phyloP scores from a whole-genome alignment of 1,139 yeast species.

The Sugiyamaella novakii region DNA sequence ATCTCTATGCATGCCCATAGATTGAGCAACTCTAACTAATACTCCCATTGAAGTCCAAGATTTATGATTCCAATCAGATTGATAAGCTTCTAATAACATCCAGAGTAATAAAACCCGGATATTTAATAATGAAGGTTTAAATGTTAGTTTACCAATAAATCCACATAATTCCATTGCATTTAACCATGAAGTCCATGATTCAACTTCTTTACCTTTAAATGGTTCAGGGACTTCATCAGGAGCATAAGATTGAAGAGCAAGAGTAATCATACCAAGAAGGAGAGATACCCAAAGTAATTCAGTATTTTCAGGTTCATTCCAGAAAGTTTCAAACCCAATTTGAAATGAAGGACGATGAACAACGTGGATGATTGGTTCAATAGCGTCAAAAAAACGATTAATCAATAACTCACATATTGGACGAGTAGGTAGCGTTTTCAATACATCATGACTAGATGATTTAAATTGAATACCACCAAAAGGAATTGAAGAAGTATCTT shows the following conservation, averaged over 20 bases:
- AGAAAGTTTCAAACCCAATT: slow-evolving; percentile 36
- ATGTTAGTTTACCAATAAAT: slow-evolving; percentile 37
- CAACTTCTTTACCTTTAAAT: slow-evolving; percentile 27
- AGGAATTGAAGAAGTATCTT: slow-evolving; percentile 23
- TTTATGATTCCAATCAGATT: slow-evolving; percentile 35
- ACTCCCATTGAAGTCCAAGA: slow-evolving; percentile 39
- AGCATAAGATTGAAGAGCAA: slow-evolving; percentile 37
- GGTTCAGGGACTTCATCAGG: slow-evolving; percentile 30
- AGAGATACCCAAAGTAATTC: slow-evolving; percentile 40
- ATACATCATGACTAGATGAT: slow-evolving; percentile 31
- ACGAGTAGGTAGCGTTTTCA: slow-evolving; percentile 35
- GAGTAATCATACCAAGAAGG: slow-evolving; percentile 37
- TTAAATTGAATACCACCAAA: slow-evolving; percentile 24
- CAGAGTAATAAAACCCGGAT: slow-evolving; percentile 40
- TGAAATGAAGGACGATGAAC: slow-evolving; percentile 39
- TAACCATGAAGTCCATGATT: slow-evolving; percentile 37
- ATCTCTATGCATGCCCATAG: slow-evolving; percentile 44
- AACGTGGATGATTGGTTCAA: slow-evolving; percentile 37
- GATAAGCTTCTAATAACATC: slow-evolving; percentile 36
- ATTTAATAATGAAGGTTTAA: slow-evolving; percentile 40
- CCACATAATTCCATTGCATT: slow-evolving; percentile 39
- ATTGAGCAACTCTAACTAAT: slow-evolving; percentile 36
- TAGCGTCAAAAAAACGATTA: slow-evolving; percentile 36
- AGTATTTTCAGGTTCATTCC: slow-evolving; percentile 36
- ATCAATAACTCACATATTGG: slow-evolving; percentile 36